phyloP scores from a whole-genome alignment of 148 eudicot genomes.

The Polygonum maritimum region DNA sequence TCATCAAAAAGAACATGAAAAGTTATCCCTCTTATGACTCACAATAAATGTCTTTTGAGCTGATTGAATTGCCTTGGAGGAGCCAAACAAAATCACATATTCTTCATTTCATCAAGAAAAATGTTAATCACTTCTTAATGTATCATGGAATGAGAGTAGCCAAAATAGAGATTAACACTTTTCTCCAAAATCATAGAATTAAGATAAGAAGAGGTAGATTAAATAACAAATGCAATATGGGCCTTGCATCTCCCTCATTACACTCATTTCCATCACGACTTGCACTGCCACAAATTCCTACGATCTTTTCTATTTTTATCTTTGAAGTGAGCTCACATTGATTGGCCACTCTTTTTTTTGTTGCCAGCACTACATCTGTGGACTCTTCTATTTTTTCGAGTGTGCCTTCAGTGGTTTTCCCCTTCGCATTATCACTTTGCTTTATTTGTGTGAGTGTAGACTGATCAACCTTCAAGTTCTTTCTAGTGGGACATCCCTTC shows the following conservation, averaged over 20 bases:
- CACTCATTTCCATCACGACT: slow-evolving; percentile 10
- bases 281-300: slow-evolving; percentile 15
- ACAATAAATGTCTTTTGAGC: too few species aligned
- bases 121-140: too few species aligned
- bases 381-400: slow-evolving; percentile 25
- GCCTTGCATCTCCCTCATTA: slow-evolving; percentile 16
- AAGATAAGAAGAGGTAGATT: too few species aligned
- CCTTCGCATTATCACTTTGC: slow-evolving; percentile 21
- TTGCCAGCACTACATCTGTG: slow-evolving; percentile 13
- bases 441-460: slow-evolving; percentile 17
- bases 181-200: too few species aligned
- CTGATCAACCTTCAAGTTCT: slow-evolving; percentile 39
- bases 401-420: slow-evolving; percentile 27
- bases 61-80: too few species aligned
- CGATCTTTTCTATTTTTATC: slow-evolving; percentile 15
- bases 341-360: slow-evolving; percentile 15
- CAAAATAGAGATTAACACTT: too few species aligned
- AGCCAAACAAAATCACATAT: too few species aligned
- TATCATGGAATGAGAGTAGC: too few species aligned
- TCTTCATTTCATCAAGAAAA: too few species aligned
- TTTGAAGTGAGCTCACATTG: slow-evolving; percentile 17
- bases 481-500: slow-evolving; percentile 27
- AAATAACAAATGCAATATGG: too few species aligned
- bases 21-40: too few species aligned
- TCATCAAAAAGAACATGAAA: too few species aligned